phyloP scores from a whole-genome alignment of 2,329 filamentous ascomycete species.

The Cercospora sp. region DNA sequence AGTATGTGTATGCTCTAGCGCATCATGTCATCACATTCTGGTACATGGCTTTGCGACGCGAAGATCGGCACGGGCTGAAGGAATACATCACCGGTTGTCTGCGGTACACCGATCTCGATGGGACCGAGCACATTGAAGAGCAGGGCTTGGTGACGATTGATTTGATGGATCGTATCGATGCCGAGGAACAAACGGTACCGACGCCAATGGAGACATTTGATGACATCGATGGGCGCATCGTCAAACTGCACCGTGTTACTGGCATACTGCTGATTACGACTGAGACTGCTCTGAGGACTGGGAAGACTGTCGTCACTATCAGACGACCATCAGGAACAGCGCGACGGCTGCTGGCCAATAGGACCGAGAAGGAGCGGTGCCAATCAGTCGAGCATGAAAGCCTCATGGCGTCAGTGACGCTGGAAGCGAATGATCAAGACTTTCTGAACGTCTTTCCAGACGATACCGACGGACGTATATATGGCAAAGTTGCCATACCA shows the following conservation, averaged over 20 bases:
- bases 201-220: slow-evolving; percentile 62
- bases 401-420: slow-evolving; percentile 28
- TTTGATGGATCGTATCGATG: slow-evolving; percentile 53
- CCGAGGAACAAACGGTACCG: slow-evolving; percentile 63
- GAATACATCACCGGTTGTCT: slow-evolving; percentile 88
- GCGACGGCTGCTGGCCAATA: slow-evolving; percentile 24
- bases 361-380: slow-evolving; percentile 21
- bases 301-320: slow-evolving; percentile 37
- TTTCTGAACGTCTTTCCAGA: slow-evolving; percentile 35
- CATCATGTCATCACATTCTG: slow-evolving; percentile 97
- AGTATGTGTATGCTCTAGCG: slow-evolving; percentile 86
- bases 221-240: slow-evolving; percentile 64
- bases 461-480: slow-evolving; percentile 29
- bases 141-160: slow-evolving; percentile 92
- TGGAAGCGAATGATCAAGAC: slow-evolving; percentile 29
- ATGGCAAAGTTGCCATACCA: slow-evolving; percentile 55
- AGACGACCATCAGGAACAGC: slow-evolving; percentile 36
- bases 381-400: slow-evolving; percentile 16
- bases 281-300: slow-evolving; percentile 60
- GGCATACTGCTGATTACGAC: slow-evolving; percentile 74
- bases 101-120: slow-evolving; percentile 71
- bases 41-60: slow-evolving; percentile 86
- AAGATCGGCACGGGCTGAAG: slow-evolving; percentile 80
- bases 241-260: slow-evolving; percentile 69
- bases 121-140: slow-evolving; percentile 77